Conservation (phyloP, 2,329 filamentous ascomycete genomes). For the Zymoseptoria pseudotritici region DNA sequence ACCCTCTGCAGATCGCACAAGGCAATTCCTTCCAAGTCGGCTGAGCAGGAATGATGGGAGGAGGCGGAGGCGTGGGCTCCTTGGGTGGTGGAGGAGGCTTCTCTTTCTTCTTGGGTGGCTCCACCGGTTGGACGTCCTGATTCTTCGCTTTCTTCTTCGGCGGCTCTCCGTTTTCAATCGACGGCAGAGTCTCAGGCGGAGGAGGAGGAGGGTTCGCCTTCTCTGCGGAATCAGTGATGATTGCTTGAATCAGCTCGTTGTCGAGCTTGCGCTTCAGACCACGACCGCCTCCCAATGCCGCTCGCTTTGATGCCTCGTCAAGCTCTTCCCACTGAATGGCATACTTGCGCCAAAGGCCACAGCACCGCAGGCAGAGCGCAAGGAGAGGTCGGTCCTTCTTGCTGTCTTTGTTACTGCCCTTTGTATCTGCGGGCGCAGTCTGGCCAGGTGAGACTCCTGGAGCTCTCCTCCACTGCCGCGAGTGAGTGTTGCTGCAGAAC, state of each 20-base stretch:
- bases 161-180: slow-evolving; percentile 38
- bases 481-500: slow-evolving; percentile 74
- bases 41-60: slow-evolving; percentile 63
- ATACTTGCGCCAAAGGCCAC: slow-evolving; percentile 90
- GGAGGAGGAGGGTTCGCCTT: slow-evolving; percentile 16
- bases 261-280: slow-evolving; percentile 85
- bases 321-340: slow-evolving; percentile 92
- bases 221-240: slow-evolving; percentile 55
- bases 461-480: slow-evolving; percentile 85
- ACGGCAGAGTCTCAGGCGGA: slow-evolving; percentile 11
- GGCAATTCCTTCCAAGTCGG: slow-evolving; percentile 73
- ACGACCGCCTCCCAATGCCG: slow-evolving; percentile 71
- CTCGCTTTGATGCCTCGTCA: slow-evolving; percentile 84
- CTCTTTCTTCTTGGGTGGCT: slow-evolving; percentile 53
- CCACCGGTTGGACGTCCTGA: slow-evolving; percentile 24
- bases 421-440: slow-evolving; percentile 43
- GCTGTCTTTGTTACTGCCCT: slow-evolving; percentile 60
- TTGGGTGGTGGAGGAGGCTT: slow-evolving; percentile 44
- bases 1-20: slow-evolving; percentile 73
- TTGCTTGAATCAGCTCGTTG: slow-evolving; percentile 79
- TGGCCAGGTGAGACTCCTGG: slow-evolving; percentile 68
- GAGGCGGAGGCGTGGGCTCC: slow-evolving; percentile 48
- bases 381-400: slow-evolving; percentile 68
- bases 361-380: slow-evolving; percentile 83
- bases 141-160: slow-evolving; percentile 56